Base-by-base conservation (phyloP, 164 flowering plant species). In the Sedum album region DNA sequence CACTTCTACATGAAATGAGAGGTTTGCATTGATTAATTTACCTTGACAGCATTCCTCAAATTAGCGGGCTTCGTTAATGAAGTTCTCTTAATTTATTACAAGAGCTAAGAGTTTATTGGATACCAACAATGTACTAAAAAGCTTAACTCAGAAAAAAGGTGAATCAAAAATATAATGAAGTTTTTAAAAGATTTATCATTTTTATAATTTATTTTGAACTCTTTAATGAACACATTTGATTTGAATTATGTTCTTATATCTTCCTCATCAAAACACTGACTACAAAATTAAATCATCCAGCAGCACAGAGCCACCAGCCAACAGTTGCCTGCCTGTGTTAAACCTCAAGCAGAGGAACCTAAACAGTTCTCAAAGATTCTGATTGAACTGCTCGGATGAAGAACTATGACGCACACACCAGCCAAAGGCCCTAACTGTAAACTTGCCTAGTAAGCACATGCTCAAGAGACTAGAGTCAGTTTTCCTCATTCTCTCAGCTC, bases 371-470 rank as follows among this genome's bases (percentile, higher is more conserved):
- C 73, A 0, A 80, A 77, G 46, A 88, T 87, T 74, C 79, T 91
- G 89, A 89, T 91, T 67, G 97, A 89, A 76, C 66, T 91, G 87
- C 72, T 93, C 97, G 42, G 97, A 91, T 69, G 97, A 83, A 61
- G 97, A 85, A 5, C 4, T 25, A 28, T 55, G 61, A 55, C 61
- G 17, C 61, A 7, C 61, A 25, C 5, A 2, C 31, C 31, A 25
- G 18, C 31, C 61, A 15, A 31, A 25, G 11, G 30, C 30, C 14
- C 11, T 9, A 18, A 31, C 18, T 55, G 15, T 55, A 55, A 11
- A 26, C 61, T 26, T 1, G 61, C 13, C 2, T 28, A 25, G 18
- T 20, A 6, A 25, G 26, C 28, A 25, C 13, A 28, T 55, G 57
- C 57, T 51, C 11, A 0, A 51, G 57, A 20, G 53, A 1, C 28